phyloP scores from a whole-genome alignment of 2,329 filamentous ascomycete genomes.

The Calonectria pteridis region DNA sequence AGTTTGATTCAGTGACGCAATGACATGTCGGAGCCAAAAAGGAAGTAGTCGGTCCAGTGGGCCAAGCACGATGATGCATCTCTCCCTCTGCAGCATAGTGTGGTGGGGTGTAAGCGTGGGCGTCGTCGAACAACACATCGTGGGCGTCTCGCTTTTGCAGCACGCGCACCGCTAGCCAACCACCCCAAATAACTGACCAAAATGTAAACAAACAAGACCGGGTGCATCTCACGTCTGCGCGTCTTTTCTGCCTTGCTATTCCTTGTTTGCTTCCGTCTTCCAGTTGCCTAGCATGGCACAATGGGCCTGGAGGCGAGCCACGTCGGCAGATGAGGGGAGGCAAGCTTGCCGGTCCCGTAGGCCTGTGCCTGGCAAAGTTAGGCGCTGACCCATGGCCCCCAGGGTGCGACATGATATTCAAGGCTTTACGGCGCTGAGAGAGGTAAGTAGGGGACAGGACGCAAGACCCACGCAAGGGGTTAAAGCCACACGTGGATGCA shows the following conservation, averaged over 20 bases:
- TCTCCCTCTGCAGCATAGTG: slow-evolving; percentile 12
- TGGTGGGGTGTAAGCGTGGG: slow-evolving; percentile 13
- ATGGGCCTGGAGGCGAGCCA: slow-evolving; percentile 5
- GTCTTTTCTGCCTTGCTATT: neutral
- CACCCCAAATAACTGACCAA: slow-evolving; percentile 12
- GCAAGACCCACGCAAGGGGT: neutral
- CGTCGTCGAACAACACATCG: slow-evolving; percentile 21
- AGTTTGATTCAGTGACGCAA: neutral
- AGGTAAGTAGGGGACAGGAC: neutral
- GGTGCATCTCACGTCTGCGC: neutral
- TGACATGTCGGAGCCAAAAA: slow-evolving; percentile 7
- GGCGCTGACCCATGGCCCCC: slow-evolving; percentile 3
- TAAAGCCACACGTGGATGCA: slow-evolving; percentile 4
- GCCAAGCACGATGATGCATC: slow-evolving; percentile 16
- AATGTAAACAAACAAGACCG: slow-evolving; percentile 8
- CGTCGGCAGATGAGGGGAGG: slow-evolving; percentile 11
- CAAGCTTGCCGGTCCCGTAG: neutral
- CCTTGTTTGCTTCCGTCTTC: neutral
- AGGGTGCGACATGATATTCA: slow-evolving; percentile 9
- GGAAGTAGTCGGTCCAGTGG: neutral
- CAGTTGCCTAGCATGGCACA: neutral
- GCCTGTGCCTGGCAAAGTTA: slow-evolving; percentile 16
- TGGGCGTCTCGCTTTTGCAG: slow-evolving; percentile 3
- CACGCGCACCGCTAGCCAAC: slow-evolving; percentile 9
- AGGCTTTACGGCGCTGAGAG: neutral